These are phyloP conservation scores for Fragaria nilgerrensis DNA, from an alignment of 306 rosid genomes.

Conservation along the genomic window DNA sequence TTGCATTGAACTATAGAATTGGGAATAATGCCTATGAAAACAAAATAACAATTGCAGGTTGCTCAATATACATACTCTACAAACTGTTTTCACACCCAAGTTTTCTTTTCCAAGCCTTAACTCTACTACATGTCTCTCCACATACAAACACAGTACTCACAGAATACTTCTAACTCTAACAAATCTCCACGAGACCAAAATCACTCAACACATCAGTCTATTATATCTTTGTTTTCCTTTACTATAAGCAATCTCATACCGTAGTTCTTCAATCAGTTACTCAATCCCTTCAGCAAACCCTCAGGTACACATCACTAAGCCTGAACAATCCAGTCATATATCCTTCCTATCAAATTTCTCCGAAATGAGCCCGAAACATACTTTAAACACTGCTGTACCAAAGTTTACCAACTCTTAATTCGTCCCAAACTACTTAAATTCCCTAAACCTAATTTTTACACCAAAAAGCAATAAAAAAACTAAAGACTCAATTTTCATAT, in stretches of 20 bases:
- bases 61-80: background rate
- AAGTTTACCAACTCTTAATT: too few species aligned
- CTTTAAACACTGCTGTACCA: too few species aligned
- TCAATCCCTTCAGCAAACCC: background rate
- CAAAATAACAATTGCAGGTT: background rate
- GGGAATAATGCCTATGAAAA: background rate
- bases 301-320: background rate
- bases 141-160: background rate
- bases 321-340: background rate
- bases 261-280: too few species aligned
- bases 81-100: background rate
- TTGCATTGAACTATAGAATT: background rate
- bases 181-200: background rate
- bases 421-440: background rate
- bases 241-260: background rate
- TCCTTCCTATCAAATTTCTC: background rate
- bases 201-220: background rate
- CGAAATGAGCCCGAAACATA: too few species aligned
- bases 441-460: background rate
- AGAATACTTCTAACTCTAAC: background rate
- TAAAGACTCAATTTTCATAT: background rate
- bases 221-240: background rate
- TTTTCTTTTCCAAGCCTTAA: background rate
- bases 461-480: background rate
- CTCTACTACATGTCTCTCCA: background rate